A percentile compares a stretch with the other conserved stretches of the same genome.
Conservation (phyloP, 139 green algal species). For the Coelastrella sp. region DNA sequence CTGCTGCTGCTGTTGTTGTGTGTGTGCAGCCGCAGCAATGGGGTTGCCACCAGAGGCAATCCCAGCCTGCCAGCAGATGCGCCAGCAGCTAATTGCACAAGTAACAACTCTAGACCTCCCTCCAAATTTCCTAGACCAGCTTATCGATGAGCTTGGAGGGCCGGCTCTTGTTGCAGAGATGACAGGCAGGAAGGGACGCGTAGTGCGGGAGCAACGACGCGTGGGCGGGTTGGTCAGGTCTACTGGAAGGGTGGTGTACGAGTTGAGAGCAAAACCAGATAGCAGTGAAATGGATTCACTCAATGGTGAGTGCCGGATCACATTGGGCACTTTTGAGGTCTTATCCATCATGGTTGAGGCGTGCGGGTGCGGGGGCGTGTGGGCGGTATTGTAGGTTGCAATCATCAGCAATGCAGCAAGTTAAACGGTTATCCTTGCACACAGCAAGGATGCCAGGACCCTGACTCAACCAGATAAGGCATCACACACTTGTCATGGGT, state of each 20-base stretch:
- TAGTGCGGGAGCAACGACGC: conserved; percentile 58
- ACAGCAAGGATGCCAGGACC: too few relatives aligned
- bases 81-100: conserved; percentile 62
- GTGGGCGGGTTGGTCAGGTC: not conserved
- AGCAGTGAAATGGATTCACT: conserved; percentile 85
- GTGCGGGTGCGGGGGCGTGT: too few relatives aligned
- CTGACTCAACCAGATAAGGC: too few relatives aligned
- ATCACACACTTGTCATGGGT: too few relatives aligned
- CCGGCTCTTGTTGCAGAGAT: conserved; percentile 84
- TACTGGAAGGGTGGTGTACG: conserved; percentile 55
- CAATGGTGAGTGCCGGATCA: conserved; percentile 71
- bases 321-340: not conserved
- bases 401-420: too few relatives aligned
- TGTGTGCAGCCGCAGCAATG: conserved; percentile 1
- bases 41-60: conserved; percentile 36
- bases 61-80: conserved; percentile 50
- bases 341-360: too few relatives aligned
- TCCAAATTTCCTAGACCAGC: conserved; percentile 91
- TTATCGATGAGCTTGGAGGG: conserved; percentile 88
- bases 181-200: conserved; percentile 81
- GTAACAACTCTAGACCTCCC: conserved; percentile 74
- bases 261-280: conserved; percentile 80
- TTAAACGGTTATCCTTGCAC: too few relatives aligned
- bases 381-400: too few relatives aligned
- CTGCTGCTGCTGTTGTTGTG: not conserved